Conservation (phyloP, 768 basidiomycete genomes). For the Leccinum longicurvipes region DNA sequence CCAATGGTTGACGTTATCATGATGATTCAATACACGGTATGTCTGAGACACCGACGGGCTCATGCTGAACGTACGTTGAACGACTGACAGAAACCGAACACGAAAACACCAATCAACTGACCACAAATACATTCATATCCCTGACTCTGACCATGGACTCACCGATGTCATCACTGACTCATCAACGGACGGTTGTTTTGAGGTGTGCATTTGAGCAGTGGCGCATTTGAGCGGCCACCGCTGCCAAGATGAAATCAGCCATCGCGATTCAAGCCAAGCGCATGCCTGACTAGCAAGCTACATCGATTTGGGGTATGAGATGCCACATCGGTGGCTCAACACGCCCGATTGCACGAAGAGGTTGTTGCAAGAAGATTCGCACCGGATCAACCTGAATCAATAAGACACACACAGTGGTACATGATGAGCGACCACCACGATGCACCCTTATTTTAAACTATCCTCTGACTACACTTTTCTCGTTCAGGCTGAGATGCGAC, state of each 20-base stretch:
- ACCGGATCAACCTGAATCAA: not conserved
- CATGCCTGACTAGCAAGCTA: not conserved
- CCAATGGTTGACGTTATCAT: not conserved
- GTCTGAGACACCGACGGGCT: not conserved
- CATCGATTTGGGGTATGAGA: not conserved
- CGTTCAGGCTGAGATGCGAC: not conserved
- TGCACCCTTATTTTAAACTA: not conserved
- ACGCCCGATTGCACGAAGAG: not conserved
- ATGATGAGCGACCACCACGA: not conserved
- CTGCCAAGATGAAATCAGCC: not conserved
- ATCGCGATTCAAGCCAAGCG: not conserved
- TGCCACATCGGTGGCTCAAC: not conserved
- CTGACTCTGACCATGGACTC: too few relatives aligned
- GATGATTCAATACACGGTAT: not conserved
- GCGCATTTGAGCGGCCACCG: not conserved
- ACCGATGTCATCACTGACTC: too few relatives aligned
- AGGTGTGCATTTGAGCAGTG: too few relatives aligned
- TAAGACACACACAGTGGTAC: not conserved
- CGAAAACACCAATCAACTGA: not conserved
- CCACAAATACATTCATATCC: constrained; percentile 3
- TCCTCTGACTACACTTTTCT: not conserved
- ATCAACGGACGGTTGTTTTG: not conserved
- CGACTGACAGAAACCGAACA: not conserved
- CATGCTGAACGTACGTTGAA: not conserved
- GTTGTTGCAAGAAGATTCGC: not conserved